Evolutionary conservation across 2,329 filamentous ascomycete species (phyloP), one percentile per base, ranked within the genome.

Genomic region (Colletotrichum orbiculare): DNA sequence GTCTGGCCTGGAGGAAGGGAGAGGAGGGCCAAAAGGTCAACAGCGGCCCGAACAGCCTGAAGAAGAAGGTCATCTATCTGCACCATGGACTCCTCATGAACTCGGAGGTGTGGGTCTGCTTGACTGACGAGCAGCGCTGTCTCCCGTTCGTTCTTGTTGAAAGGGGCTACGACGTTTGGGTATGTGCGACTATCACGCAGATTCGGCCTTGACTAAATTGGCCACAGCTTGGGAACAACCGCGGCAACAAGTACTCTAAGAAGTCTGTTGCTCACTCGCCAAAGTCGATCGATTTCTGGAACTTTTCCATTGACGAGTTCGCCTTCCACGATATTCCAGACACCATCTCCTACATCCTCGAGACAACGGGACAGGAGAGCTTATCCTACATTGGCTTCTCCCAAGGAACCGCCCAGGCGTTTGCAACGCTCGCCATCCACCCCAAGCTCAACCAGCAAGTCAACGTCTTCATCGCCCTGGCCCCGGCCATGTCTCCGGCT

Each of bases 61-160:
- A 85, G 77, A 97, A 97, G 81, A 91, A 90, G 71, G 92, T 98
- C 53, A 89, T 96, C 7, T 99, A 98, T 76, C 82, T 99, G 68
- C 96, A 99, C 74, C 96, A 99, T 77, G 96, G 95, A 8, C 85
- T 99, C 63, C 86, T 99, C 74, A 99, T 99, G 96, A 98, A 97
- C 78, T 97, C 94, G 71, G 96, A 99, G 77, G 95, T 99, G 39
- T 99, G 96, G 96, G 93, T 98, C 8, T 96, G 93, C 74, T 81
- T 95, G 74, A 97, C 95, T 0, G 92, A 97, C 70, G 89, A 90
- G 70, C 87, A 96, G 76, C 87, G 94, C 70, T 95, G 91, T 70
- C 82, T 99, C 43, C 93, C 96, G 0, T 98, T 99, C 75, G 87
- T 91, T 70, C 83, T 99, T 47, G 93, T 97, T 0, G 93, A 97